Conservation (phyloP, 768 basidiomycete genomes). For the Agaricus subrufescens region DNA sequence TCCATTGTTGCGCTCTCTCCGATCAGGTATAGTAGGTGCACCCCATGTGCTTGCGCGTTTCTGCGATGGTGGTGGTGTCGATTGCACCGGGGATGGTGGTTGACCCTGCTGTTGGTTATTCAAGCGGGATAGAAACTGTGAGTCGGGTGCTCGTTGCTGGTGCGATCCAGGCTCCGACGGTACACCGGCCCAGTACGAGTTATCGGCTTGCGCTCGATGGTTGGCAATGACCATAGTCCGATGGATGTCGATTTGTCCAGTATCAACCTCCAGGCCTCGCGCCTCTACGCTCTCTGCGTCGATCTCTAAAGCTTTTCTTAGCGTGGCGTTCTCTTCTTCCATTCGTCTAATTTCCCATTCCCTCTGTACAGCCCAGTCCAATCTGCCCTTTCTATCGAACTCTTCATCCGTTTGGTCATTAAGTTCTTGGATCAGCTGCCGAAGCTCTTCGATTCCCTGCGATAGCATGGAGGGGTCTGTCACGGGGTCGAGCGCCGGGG, state of each 20-base stretch:
- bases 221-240: conserved; percentile 23
- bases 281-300: conserved; percentile 50
- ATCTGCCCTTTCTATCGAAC: conserved; percentile 35
- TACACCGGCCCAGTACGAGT: conserved; percentile 10
- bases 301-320: conserved; percentile 75
- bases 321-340: conserved; percentile 75
- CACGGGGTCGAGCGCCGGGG: conserved; percentile 12
- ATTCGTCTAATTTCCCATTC: conserved; percentile 84
- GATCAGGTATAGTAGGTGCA: conserved; percentile 5
- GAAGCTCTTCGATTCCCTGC: conserved; percentile 6
- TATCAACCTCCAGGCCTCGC: conserved; percentile 48
- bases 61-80: conserved; percentile 27
- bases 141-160: conserved; percentile 17
- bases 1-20: conserved; percentile 9
- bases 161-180: conserved; percentile 13
- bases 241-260: conserved; percentile 40
- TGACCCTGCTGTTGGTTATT: conserved; percentile 19
- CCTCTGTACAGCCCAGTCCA: conserved; percentile 86
- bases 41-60: conserved; percentile 22
- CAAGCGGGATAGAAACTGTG: conserved; percentile 8
- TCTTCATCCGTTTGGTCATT: conserved; percentile 37
- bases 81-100: conserved; percentile 19
- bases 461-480: conserved; percentile 27
- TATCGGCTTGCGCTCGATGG: conserved; percentile 6
- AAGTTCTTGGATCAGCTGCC: conserved; percentile 20